Conservation (phyloP, 2,329 filamentous ascomycete genomes). For the Penicillium sp. region DNA sequence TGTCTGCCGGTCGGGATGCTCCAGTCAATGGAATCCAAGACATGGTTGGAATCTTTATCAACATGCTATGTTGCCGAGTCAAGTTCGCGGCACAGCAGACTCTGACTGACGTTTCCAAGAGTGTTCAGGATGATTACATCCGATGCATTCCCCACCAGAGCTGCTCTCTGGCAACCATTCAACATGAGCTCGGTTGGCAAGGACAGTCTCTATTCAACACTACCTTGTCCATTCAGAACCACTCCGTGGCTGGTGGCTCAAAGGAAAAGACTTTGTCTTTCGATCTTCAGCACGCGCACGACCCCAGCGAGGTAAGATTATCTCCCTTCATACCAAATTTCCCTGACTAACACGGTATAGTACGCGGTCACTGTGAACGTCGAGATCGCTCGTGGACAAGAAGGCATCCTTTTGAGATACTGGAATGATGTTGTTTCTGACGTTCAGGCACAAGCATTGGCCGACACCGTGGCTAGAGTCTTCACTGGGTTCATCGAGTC, state of each 20-base stretch:
- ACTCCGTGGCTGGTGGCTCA: conserved; percentile 23
- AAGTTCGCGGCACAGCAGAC: conserved; percentile 36
- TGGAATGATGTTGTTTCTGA: conserved; percentile 43
- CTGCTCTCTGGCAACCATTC: conserved; percentile 52
- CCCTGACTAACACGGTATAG: conserved; percentile 22
- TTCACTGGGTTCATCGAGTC: conserved; percentile 36
- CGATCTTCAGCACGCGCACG: conserved; percentile 34
- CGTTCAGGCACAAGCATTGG: conserved; percentile 32
- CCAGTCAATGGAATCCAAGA: conserved; percentile 49
- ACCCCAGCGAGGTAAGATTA: conserved; percentile 40
- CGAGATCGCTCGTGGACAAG: conserved; percentile 36
- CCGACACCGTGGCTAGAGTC: conserved; percentile 33
- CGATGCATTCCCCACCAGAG: conserved; percentile 51
- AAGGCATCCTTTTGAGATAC: conserved; percentile 42
- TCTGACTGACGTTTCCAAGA: conserved; percentile 44
- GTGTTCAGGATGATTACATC: conserved; percentile 50
- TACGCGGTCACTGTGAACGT: conserved; percentile 44
- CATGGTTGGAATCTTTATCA: conserved; percentile 54
- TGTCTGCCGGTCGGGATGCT: conserved; percentile 46
- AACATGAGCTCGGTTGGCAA: conserved; percentile 41
- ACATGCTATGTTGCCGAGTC: conserved; percentile 56
- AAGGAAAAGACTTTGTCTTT: conserved; percentile 33
- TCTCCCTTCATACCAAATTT: background rate
- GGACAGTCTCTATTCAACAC: conserved; percentile 45
- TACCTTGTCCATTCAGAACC: conserved; percentile 44